Evolutionary conservation across 1,139 yeast genomes (phyloP).

Genomic region (Blastobotrys serpentis): DNA sequence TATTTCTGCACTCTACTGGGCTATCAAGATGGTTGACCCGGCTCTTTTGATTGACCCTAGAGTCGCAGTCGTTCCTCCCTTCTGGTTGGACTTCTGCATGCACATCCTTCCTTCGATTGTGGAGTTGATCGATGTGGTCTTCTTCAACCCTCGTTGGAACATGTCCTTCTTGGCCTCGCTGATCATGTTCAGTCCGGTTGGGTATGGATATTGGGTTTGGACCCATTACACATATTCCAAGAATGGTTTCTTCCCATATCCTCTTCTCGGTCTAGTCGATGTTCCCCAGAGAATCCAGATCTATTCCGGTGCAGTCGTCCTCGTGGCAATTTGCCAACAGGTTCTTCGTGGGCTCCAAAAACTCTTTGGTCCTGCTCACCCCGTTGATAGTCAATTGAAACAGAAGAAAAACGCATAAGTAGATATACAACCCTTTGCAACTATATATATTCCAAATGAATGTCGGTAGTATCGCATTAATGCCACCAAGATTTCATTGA

Average conservation of each 20-base stretch:
- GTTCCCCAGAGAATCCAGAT: slow-evolving; percentile 12
- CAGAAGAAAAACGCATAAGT: slow-evolving; percentile 3
- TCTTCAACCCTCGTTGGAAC: slow-evolving; percentile 29
- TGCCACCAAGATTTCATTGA: neutral
- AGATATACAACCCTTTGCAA: no score
- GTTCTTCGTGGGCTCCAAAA: slow-evolving; percentile 11
- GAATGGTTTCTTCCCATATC: slow-evolving; percentile 40
- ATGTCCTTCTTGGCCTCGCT: slow-evolving; percentile 24
- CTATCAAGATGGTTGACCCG: slow-evolving; percentile 30
- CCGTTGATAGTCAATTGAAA: neutral
- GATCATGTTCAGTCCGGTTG: slow-evolving; percentile 23
- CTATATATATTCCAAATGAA: neutral
- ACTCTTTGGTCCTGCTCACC: neutral
- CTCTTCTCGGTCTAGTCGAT: slow-evolving; percentile 25
- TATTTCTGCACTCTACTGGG: slow-evolving; percentile 37
- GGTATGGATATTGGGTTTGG: slow-evolving; percentile 38
- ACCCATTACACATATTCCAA: slow-evolving; percentile 29
- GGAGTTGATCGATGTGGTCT: slow-evolving; percentile 30
- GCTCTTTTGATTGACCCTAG: slow-evolving; percentile 32
- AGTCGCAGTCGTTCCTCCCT: slow-evolving; percentile 25
- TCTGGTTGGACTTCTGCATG: slow-evolving; percentile 32
- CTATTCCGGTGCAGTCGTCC: slow-evolving; percentile 7
- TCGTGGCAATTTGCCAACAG: slow-evolving; percentile 10
- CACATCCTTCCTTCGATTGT: slow-evolving; percentile 35
- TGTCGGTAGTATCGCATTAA: neutral